Evolutionary conservation across 345 rosid genomes (phyloP).

Genomic region (Ailanthus altissimus): DNA sequence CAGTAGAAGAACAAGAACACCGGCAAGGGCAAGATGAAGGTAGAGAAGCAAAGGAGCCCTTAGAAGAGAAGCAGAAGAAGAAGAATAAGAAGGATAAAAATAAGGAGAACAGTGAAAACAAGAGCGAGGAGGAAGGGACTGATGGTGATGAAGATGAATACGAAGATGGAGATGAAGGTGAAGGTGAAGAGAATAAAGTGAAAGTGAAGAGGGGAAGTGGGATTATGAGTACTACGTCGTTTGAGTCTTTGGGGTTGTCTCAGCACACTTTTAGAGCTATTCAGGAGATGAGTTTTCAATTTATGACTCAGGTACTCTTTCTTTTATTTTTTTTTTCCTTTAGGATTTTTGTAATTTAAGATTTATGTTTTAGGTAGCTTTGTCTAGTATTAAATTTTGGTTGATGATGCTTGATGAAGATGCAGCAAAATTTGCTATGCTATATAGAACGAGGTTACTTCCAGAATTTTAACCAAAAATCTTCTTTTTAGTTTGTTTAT

Average conservation of each 20-base stretch:
- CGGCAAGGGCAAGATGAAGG: constrained; percentile 2
- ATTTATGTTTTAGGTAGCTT: not conserved
- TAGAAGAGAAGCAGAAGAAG: not conserved
- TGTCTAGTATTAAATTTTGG: not conserved
- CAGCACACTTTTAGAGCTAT: constrained; percentile 66
- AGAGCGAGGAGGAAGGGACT: constrained; percentile 18
- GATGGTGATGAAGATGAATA: constrained; percentile 26
- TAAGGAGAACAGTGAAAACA: constrained; percentile 21
- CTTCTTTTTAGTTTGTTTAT: not conserved
- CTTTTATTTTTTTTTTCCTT: not conserved
- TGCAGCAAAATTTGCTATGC: not conserved
- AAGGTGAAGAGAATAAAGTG: constrained; percentile 26
- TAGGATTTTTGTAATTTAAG: not conserved
- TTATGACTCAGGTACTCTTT: constrained; percentile 75
- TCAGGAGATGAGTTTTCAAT: constrained; percentile 71
- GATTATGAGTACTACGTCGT: constrained; percentile 76
- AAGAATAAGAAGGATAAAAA: not conserved
- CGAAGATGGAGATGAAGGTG: constrained; percentile 28
- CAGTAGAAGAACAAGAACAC: constrained; percentile 11
- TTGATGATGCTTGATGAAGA: not conserved
- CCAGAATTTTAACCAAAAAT: not conserved
- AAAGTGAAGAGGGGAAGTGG: constrained; percentile 48
- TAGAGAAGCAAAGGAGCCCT: not conserved
- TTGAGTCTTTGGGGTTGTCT: constrained; percentile 69
- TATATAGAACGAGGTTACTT: not conserved